phyloP scores from a whole-genome alignment of 1,284 basidiomycete genomes.

The Taiwanofungus camphoratus region DNA sequence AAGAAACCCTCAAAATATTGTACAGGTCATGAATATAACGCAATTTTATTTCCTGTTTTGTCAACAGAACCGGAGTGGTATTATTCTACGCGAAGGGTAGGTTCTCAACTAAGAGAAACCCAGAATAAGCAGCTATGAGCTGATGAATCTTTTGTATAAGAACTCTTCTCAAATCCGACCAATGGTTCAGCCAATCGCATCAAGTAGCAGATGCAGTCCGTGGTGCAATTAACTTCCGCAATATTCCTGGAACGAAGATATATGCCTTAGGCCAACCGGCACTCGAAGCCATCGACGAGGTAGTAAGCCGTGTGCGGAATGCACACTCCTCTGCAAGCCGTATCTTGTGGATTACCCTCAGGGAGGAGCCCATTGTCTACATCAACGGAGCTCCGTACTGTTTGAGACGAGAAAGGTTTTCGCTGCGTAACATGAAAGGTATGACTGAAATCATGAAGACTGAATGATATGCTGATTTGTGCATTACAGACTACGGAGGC shows the following conservation, averaged over 20 bases:
- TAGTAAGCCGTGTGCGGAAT: conserved; percentile 65
- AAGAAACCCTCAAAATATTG: conserved; percentile 8
- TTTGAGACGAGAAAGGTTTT: conserved; percentile 72
- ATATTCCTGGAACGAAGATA: conserved; percentile 78
- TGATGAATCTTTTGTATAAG: too few relatives aligned
- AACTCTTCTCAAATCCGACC: conserved; percentile 86
- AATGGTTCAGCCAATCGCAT: conserved; percentile 76
- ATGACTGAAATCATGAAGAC: background rate
- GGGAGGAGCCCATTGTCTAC: conserved; percentile 94
- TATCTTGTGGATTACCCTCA: conserved; percentile 88
- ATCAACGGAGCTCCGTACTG: conserved; percentile 87
- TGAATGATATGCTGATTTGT: background rate
- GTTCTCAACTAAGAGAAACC: conserved; percentile 19
- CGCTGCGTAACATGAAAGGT: conserved; percentile 86
- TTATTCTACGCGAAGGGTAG: conserved; percentile 84
- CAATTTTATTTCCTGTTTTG: background rate
- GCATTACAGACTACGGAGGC: conserved; percentile 74
- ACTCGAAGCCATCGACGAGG: conserved; percentile 82
- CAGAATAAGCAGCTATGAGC: too few relatives aligned
- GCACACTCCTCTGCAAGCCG: conserved; percentile 56
- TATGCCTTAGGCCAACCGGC: conserved; percentile 94
- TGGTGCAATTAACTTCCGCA: conserved; percentile 93
- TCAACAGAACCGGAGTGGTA: conserved; percentile 79
- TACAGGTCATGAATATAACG: background rate
- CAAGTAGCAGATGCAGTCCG: conserved; percentile 67